Percentiles rank a stretch among this genome's conserved stretches.
Conservation (phyloP, 1,284 basidiomycete genomes). For the Pseudozyma thailandica region DNA sequence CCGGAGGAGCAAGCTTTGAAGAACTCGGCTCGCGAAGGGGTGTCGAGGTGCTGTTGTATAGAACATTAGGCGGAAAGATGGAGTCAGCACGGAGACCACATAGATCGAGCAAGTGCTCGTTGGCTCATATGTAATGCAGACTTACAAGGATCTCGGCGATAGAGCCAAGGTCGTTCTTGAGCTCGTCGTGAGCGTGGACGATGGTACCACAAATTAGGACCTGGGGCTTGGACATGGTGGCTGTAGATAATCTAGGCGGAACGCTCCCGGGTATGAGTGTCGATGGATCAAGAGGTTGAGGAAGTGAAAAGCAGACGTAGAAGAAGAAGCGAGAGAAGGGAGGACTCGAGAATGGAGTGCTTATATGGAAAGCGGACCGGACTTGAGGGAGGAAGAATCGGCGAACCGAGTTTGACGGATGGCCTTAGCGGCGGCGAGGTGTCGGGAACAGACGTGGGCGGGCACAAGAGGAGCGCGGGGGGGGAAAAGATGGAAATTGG, state of each 20-base stretch:
- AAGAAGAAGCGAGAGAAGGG: not conserved
- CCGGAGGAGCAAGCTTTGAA: constrained; percentile 42
- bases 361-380: constrained; percentile 5
- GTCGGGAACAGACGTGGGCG: not conserved
- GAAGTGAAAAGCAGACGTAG: not conserved
- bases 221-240: constrained; percentile 53
- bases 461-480: constrained; percentile 13
- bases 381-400: not conserved
- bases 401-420: not conserved
- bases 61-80: not conserved
- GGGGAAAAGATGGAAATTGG: constrained; percentile 2
- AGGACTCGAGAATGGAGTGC: not conserved
- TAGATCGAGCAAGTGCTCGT: too few species aligned
- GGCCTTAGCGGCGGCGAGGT: constrained; percentile 5
- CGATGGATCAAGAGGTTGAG: not conserved
- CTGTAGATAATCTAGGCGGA: not conserved
- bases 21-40: constrained; percentile 41
- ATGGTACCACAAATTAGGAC: constrained; percentile 56
- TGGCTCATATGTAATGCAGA: constrained; percentile 65
- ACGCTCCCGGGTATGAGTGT: not conserved
- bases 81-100: constrained; percentile 3
- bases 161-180: constrained; percentile 48
- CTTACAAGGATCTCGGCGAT: constrained; percentile 48
- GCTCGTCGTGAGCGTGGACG: constrained; percentile 53
- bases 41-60: constrained; percentile 34